Percentiles rank a stretch among this genome's conserved stretches.
phyloP scores from a whole-genome alignment of 1,284 basidiomycete genomes.

The Cutaneotrichosporon sp. region DNA sequence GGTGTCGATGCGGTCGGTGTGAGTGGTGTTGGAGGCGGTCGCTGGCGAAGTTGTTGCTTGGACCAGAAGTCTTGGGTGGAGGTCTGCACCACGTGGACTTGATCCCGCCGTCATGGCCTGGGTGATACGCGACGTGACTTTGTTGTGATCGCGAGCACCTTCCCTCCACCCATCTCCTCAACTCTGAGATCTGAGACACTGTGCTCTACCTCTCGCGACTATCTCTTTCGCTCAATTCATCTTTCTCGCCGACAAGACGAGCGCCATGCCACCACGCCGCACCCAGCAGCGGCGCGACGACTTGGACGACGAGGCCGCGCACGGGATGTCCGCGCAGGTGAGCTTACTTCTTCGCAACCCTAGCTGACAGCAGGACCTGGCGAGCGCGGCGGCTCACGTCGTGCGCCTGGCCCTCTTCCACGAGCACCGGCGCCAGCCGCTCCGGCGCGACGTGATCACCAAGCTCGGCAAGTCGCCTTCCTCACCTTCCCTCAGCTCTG shows the following conservation, averaged over 20 bases:
- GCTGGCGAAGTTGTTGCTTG: neutral
- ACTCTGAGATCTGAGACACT: neutral
- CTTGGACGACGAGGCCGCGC: conserved; percentile 2
- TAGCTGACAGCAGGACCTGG: conserved; percentile 35
- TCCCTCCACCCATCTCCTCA: neutral
- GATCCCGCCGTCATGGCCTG: neutral
- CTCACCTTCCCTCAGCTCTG: neutral
- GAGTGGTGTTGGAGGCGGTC: neutral
- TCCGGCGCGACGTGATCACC: conserved; percentile 38
- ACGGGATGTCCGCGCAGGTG: neutral
- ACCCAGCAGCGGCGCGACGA: neutral
- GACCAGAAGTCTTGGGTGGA: neutral
- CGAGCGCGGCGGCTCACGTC: conserved; percentile 35
- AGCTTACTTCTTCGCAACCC: neutral
- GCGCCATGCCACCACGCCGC: conserved; percentile 5
- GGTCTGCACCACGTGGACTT: conserved; percentile 9
- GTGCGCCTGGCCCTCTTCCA: conserved; percentile 47
- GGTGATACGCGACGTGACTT: conserved; percentile 3
- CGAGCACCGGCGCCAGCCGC: conserved; percentile 41
- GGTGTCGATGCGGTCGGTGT: no score
- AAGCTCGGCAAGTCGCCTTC: conserved; percentile 41
- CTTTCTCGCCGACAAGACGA: neutral
- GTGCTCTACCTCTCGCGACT: no score
- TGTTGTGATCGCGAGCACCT: neutral
- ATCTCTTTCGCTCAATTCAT: no score